Evolutionary conservation across 345 rosid genomes (phyloP).

Genomic region (Aurinia saxatilis): DNA sequence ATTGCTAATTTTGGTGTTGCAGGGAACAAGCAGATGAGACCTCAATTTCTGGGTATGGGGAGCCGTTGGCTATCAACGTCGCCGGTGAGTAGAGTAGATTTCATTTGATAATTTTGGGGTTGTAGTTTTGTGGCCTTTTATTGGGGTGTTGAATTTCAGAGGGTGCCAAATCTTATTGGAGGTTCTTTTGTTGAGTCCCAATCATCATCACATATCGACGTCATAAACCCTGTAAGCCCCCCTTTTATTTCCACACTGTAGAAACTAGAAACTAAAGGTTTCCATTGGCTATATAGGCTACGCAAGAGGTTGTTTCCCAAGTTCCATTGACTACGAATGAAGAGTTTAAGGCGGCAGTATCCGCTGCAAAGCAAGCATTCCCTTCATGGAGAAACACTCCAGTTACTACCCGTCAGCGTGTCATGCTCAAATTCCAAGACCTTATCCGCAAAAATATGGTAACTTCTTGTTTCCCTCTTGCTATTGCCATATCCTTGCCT

Average conservation of each 20-base stretch:
- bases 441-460: constrained; percentile 88
- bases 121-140: no score
- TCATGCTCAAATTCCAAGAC: constrained; percentile 90
- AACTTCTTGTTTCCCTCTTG: constrained; percentile 5
- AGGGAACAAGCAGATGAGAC: constrained; percentile 55
- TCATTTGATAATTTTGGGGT: neutral
- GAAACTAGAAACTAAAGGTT: neutral
- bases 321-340: constrained; percentile 84
- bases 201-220: constrained; percentile 59
- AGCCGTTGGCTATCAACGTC: constrained; percentile 47
- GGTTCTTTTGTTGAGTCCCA: constrained; percentile 71
- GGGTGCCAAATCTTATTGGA: constrained; percentile 85
- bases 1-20: constrained; percentile 11
- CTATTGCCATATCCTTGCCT: neutral
- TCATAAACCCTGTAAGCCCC: constrained; percentile 65
- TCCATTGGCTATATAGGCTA: constrained; percentile 38
- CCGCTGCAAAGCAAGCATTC: constrained; percentile 83
- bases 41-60: constrained; percentile 34
- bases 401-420: constrained; percentile 74
- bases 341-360: constrained; percentile 87
- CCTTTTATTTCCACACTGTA: neutral
- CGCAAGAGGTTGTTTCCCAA: constrained; percentile 83
- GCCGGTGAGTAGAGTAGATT: constrained; percentile 51
- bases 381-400: constrained; percentile 88
- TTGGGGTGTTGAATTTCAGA: no score